A percentile compares a stretch with the other conserved stretches of the same genome.
These are phyloP conservation scores for Trichophyton rubrum DNA, from an alignment of 2,329 filamentous ascomycete species.

Conservation along the genomic window DNA sequence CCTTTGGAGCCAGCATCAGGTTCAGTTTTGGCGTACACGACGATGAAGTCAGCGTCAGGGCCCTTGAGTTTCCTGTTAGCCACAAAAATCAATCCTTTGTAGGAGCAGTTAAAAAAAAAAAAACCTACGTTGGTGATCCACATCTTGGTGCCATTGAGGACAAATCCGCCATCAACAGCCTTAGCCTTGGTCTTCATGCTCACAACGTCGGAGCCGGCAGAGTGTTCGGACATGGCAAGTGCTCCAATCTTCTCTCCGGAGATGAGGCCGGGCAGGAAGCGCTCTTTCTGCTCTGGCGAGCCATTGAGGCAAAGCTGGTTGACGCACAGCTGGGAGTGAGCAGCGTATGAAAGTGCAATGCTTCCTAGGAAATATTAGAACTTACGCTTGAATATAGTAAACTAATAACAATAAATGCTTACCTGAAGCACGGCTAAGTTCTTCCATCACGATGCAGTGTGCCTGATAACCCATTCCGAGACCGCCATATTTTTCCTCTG, in stretches of 20 bases:
- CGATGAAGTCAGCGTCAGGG: constrained; percentile 79
- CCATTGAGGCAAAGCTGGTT: constrained; percentile 94
- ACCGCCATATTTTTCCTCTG: constrained; percentile 82
- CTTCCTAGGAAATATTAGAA: constrained; percentile 20
- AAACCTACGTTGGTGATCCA: constrained; percentile 82
- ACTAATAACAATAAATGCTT: not conserved
- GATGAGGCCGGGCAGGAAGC: constrained; percentile 68
- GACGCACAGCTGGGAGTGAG: constrained; percentile 89
- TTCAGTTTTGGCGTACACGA: constrained; percentile 94
- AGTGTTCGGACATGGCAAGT: constrained; percentile 88
- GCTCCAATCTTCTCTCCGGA: constrained; percentile 72
- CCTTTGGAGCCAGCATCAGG: constrained; percentile 72
- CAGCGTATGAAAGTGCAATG: constrained; percentile 84
- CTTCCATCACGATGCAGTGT: constrained; percentile 90
- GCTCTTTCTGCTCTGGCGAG: constrained; percentile 60
- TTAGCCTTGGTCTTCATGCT: constrained; percentile 83
- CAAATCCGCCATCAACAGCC: constrained; percentile 68
- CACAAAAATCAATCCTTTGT: not conserved
- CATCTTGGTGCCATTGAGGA: constrained; percentile 90
- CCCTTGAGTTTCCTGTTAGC: constrained; percentile 32
- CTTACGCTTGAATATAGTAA: not conserved
- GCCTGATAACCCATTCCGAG: constrained; percentile 91
- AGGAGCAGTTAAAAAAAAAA: not conserved
- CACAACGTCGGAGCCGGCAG: constrained; percentile 84
- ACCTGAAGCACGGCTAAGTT: constrained; percentile 75